Base-by-base conservation (phyloP, 306 rosid species). In the Vigna radiata region DNA sequence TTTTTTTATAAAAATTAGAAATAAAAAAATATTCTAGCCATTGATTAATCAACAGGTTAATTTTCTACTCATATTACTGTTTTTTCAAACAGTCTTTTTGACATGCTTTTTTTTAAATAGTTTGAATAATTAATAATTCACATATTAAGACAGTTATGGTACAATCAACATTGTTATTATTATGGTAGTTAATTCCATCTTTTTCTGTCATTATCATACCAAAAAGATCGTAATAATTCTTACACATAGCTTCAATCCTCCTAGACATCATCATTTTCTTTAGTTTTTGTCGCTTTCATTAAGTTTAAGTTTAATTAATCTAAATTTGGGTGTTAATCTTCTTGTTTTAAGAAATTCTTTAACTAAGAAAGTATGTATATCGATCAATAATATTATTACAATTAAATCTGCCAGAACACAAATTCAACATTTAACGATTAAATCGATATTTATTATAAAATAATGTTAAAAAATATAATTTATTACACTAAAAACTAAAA, bases 261-360 rank as follows among this genome's bases (percentile, higher is more conserved):
- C 36, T 27, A 19, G 5, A 39, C 46, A 75, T 37, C 19, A 50
- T 47, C 60, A 12, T 55, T 68, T 73, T 41, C 56, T 15, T 17
- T 47, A 62, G 67, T 39, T 43, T 75, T 31, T 58, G 87, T 88
- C 74, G 8, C 64, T 58, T 52, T 50, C 67, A 36, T 1, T 2
- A 36, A 58, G 36, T 46, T 18, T 64, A 5, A 37, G 17, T 36
- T 29, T 29, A 29, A 29, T 41, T 75, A 43, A 70, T 72, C 46
- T 48, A 29, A 68, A 43, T 50, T n/a, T 83, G 66, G 67, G 47
- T 48, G 46, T 18, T 5, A 62, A 19, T 46, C 27, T 55, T 36
- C 31, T 6, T 11, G 25, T 55, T 11, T n/a, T 14, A 70, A 10
- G 23, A 19, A 63, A 37, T 41, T 65, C 77, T 62, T 56, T 59